Evolutionary conservation across 176 grass and related monocot species (phyloP).

Genomic region (Rhynchospora pubera): DNA sequence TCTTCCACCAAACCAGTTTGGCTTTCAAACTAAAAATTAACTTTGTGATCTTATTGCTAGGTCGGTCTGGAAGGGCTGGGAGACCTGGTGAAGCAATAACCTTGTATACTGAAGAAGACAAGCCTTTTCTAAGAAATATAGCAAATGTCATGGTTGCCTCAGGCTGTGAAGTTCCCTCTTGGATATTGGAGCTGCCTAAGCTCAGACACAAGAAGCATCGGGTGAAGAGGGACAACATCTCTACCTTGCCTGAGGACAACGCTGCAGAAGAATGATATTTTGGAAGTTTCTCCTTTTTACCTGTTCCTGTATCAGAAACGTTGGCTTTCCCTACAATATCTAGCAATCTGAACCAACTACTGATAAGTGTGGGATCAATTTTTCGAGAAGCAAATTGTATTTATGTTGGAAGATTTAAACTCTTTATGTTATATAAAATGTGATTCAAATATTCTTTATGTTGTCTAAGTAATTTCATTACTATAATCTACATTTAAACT

Average conservation of each 20-base stretch:
- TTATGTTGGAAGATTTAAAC: not conserved
- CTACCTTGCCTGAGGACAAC: slow-evolving; percentile 38
- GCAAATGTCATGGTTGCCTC: slow-evolving; percentile 60
- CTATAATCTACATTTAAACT: too few relatives aligned
- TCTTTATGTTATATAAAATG: too few relatives aligned
- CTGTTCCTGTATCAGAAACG: not conserved
- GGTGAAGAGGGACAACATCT: slow-evolving; percentile 59
- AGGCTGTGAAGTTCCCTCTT: slow-evolving; percentile 78
- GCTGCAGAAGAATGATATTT: not conserved
- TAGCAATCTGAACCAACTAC: not conserved
- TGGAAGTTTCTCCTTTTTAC: not conserved
- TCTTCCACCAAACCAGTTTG: not conserved
- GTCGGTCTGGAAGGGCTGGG: slow-evolving; percentile 80
- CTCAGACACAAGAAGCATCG: slow-evolving; percentile 79
- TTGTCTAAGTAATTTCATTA: too few relatives aligned
- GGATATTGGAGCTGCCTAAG: slow-evolving; percentile 80
- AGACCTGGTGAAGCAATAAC: slow-evolving; percentile 83
- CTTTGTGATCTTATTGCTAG: slow-evolving; percentile 21
- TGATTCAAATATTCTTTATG: too few relatives aligned
- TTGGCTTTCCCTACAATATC: too few relatives aligned
- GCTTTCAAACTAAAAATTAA: not conserved
- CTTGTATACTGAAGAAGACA: slow-evolving; percentile 88
- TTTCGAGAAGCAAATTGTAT: not conserved
- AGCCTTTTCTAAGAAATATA: slow-evolving; percentile 80
- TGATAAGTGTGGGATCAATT: not conserved